Evolutionary conservation across 306 rosid genomes (phyloP).

Genomic region (Gynostemma pentaphyllum): DNA sequence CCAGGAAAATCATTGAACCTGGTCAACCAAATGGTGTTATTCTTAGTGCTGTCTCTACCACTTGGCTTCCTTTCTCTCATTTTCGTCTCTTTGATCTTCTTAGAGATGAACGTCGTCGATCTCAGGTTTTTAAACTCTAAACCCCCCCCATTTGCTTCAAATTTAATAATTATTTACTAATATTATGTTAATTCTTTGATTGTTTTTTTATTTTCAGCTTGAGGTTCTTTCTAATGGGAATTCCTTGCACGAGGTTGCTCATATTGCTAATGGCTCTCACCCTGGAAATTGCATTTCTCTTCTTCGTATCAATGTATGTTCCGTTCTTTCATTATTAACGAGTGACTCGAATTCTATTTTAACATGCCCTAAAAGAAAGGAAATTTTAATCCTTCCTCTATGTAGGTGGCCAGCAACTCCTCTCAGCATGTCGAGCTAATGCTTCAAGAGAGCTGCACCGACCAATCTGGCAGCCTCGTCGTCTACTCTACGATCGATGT

Average conservation of each 20-base stretch:
- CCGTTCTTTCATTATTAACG: too few relatives aligned
- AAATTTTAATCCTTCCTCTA: too few relatives aligned
- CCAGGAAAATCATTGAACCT: conserved; percentile 61
- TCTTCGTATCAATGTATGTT: conserved; percentile 80
- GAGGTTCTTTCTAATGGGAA: conserved; percentile 83
- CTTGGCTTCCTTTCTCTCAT: conserved; percentile 80
- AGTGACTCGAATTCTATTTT: too few relatives aligned
- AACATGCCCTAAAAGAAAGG: too few relatives aligned
- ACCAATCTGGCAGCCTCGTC: conserved; percentile 63
- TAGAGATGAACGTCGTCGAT: conserved; percentile 65
- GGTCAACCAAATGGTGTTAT: conserved; percentile 89
- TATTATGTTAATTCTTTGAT: neutral
- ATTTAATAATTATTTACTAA: neutral
- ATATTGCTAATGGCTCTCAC: conserved; percentile 89
- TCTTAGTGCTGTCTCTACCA: conserved; percentile 73
- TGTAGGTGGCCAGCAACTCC: conserved; percentile 95
- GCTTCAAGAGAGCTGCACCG: conserved; percentile 92
- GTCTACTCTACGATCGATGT: conserved; percentile 72
- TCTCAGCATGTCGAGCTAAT: conserved; percentile 80
- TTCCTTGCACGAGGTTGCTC: conserved; percentile 85
- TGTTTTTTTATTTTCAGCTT: conserved; percentile 26
- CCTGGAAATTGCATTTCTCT: conserved; percentile 97
- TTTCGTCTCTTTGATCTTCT: conserved; percentile 67
- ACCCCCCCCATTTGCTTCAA: too few relatives aligned
- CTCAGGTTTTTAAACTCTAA: conserved; percentile 52